These are phyloP conservation scores for Chlorophyllum brunneum DNA, from an alignment of 768 basidiomycete species.

Conservation along the genomic window DNA sequence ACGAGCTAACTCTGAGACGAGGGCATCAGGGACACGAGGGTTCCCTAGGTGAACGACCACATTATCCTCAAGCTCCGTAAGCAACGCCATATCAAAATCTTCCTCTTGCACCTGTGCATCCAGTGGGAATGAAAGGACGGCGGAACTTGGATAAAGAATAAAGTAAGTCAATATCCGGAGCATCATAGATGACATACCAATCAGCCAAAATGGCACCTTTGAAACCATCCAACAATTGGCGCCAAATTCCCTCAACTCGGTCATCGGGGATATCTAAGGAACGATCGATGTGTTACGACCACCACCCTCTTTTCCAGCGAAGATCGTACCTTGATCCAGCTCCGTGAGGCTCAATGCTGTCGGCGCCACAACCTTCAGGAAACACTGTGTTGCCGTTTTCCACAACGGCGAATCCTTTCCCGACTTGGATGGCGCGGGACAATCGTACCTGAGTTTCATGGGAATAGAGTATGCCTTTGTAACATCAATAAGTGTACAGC, in stretches of 20 bases:
- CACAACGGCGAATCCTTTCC: slow-evolving; percentile 87
- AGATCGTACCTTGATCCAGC: slow-evolving; percentile 44
- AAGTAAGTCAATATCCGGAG: background rate
- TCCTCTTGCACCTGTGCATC: slow-evolving; percentile 75
- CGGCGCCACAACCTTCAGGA: slow-evolving; percentile 71
- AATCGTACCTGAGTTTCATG: slow-evolving; percentile 92
- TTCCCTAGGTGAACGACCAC: slow-evolving; percentile 76
- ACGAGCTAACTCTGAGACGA: slow-evolving; percentile 65
- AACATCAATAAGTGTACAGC: background rate
- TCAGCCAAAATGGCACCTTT: slow-evolving; percentile 80
- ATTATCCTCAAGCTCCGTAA: slow-evolving; percentile 75
- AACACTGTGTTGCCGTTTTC: slow-evolving; percentile 89
- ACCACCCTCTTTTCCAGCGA: background rate
- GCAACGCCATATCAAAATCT: slow-evolving; percentile 79
- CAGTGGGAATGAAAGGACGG: slow-evolving; percentile 51
- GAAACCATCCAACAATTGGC: slow-evolving; percentile 78
- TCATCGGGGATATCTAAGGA: slow-evolving; percentile 52
- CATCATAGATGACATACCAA: slow-evolving; percentile 47
- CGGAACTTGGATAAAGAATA: slow-evolving; percentile 39
- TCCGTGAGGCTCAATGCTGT: slow-evolving; percentile 48
- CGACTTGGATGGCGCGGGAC: slow-evolving; percentile 83
- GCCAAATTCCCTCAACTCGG: slow-evolving; percentile 80
- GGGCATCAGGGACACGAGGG: slow-evolving; percentile 61
- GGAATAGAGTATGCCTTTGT: slow-evolving; percentile 82
- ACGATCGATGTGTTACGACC: background rate